Evolutionary conservation across 2,329 filamentous ascomycete species (phyloP), one percentile per base, ranked within the genome.

Genomic region (Fusarium drepaniforme): DNA sequence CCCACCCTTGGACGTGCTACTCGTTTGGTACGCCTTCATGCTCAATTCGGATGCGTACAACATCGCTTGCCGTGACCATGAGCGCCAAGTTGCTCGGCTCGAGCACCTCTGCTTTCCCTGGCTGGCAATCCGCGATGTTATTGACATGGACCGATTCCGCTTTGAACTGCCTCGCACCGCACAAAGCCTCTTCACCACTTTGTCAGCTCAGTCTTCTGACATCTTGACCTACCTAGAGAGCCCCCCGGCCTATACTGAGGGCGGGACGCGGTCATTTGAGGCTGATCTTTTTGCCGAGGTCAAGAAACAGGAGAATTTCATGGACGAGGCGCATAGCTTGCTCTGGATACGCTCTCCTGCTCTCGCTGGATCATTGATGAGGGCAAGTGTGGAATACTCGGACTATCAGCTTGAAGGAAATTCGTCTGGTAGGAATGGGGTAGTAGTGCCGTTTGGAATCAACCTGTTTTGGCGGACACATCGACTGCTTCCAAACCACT

Each of bases 81-180:
- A 49, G 3, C 15, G 46, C 5, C 53, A 51, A 9, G 21, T 60
- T 49, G n/a, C 25, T 28, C 40, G 59, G 8, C 40, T 62, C 1
- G 63, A 74, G 25, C 73, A 62, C 12, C n/a, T 74, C 12, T 74
- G 72, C 46, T 74, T 74, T 7, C 72, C 72, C 5, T 74, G 72
- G 72, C 67, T 51, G 13, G 67, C 72, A 1, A 74, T 74, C 8
- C 71, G 72, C 16, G 71, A 74, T 46, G 49, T 68, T 8, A 60
- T 74, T 13, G 60, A 72, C 28, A 59, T 74, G 67, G 49, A 74
- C 61, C 40, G 13, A 61, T 74, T 72, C 35, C 71, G 23, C 44
- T 72, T 18, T 33, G 8, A 3, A 13, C 51, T 74, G 0, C 67
- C 72, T 3, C 67, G 72, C 1, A 56, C 71, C 0, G 71, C 72